Base-by-base conservation (phyloP, 1,284 basidiomycete genomes). In the Austroboletus niveus region DNA sequence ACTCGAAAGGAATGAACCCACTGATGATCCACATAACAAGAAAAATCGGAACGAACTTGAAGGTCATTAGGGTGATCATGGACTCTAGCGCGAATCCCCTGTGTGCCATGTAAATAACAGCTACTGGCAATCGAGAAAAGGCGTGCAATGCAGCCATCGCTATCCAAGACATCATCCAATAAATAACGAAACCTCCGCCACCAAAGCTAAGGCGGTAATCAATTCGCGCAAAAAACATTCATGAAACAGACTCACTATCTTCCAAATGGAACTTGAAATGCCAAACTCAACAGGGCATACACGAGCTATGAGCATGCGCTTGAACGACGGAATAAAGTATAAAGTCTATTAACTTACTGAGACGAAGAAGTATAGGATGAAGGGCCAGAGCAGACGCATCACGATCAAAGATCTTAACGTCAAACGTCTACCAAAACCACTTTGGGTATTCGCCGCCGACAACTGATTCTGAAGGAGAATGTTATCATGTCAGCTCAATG, bases 101-200 rank as follows among this genome's bases (percentile, higher is more conserved):
- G n/a, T 40, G 11, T n/a, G 5, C 14, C 32, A 7, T 64, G 38
- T 56, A 56, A 20, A 11, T 24, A n/a, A 1, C n/a, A 22, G 15
- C 20, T 36, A 38, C 12, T 2, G 15, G 20, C 4, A 40, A 20
- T 24, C 4, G 22, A 44, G 4, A 31, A 41, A 32, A 47, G 39
- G 71, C 76, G 24, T 63, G 76, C 80, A 81, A 67, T 1, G 84
- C 72, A 17, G 76, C 62, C 84, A 87, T 87, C 14, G 74, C 80
- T 44, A 80, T 57, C 77, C 76, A 89, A 51, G 82, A 80, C 55
- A 87, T 69, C 79, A 87, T 85, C 84, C 87, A 90, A 71, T 87
- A 89, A 22, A 89, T 70, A 55, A 90, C 71, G 67, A 90, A 89
- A 0, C 87, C 89, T 0, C 69, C 75, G 29, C 69, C 65, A 8